Base-by-base conservation (phyloP, 441 rosid species). In the Gossypium trilobum region DNA sequence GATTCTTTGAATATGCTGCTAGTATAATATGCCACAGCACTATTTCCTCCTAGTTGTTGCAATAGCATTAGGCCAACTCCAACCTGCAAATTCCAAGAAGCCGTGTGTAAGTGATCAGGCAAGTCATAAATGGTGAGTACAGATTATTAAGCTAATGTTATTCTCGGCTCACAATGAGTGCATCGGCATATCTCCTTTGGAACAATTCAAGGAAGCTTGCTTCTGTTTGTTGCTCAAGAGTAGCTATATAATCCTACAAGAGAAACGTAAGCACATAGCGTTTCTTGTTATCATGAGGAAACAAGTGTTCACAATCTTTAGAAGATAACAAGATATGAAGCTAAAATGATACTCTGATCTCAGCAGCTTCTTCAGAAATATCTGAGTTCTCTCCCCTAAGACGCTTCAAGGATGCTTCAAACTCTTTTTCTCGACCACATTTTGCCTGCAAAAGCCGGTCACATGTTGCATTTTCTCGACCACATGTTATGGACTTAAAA, bases 41-140 rank as follows among this genome's bases (percentile, higher is more conserved):
- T 74, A 42, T 42, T 65, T 50, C 96, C 97, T 62, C 82, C 82
- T 44, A 88, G 76, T 84, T 90, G 91, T 66, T 86, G 90, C 62
- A 87, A 50, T 11, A 85, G 48, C 91, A 92, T 86, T 39, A 92
- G 70, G 48, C 94, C 97, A 48, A 87, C 82, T 42, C 89, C 91
- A 70, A 87, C 81, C 97, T 91, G 62, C 64, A 54, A 75, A 31
- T 73, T 68, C 67, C 13, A 39, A 10, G 1, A 25, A 54, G 39
- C 5, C 19, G 6, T 29, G 58, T 23, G 48, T 2, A 56, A 54
- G 9, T 62, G 56, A 5, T 66, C 7, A 73, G 59, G 14, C 39
- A 16, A 29, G 44, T 44, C 13, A 25, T 11, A 19, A 27, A 68
- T 29, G 64, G 54, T 16, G 23, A 51, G 33, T 31, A 13, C 0